phyloP scores from a whole-genome alignment of 2,329 filamentous ascomycete species.

The Aureobasidium zeae region DNA sequence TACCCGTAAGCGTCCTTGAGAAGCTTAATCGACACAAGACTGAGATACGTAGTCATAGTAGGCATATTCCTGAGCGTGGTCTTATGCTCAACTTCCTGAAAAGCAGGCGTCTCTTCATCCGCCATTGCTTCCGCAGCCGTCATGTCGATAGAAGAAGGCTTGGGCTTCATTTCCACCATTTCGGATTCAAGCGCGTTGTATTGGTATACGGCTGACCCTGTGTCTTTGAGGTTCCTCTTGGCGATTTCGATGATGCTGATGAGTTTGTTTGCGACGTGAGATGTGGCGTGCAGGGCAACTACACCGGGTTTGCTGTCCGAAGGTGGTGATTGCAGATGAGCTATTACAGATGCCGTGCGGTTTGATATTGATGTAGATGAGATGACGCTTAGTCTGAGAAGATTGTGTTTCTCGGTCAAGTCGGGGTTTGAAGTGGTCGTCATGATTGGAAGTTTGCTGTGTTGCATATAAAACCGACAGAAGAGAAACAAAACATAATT shows the following conservation, averaged over 20 bases:
- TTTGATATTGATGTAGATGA: constrained; percentile 26
- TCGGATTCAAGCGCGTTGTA: constrained; percentile 26
- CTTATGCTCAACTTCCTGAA: constrained; percentile 48
- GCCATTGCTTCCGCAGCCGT: constrained; percentile 22
- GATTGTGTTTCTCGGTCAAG: constrained; percentile 20
- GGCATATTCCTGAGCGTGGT: constrained; percentile 41
- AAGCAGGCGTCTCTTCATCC: constrained; percentile 33
- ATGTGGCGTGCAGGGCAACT: constrained; percentile 33
- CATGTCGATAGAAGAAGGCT: not conserved
- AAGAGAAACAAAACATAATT: no score
- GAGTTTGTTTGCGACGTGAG: constrained; percentile 48
- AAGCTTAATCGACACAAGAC: constrained; percentile 45
- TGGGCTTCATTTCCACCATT: constrained; percentile 19
- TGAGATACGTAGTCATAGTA: constrained; percentile 54
- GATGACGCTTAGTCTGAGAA: constrained; percentile 22
- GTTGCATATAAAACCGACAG: not conserved
- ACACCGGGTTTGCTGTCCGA: constrained; percentile 29
- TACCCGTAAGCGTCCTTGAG: constrained; percentile 42
- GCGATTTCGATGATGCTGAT: constrained; percentile 57
- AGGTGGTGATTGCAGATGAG: constrained; percentile 17
- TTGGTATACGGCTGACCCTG: constrained; percentile 38
- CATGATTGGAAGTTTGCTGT: not conserved
- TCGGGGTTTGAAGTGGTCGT: not conserved
- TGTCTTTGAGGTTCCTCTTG: constrained; percentile 30
- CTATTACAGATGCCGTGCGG: constrained; percentile 23